Evolutionary conservation across 2,329 filamentous ascomycete species (phyloP).

Genomic region (Plectosphaerella plurivora): DNA sequence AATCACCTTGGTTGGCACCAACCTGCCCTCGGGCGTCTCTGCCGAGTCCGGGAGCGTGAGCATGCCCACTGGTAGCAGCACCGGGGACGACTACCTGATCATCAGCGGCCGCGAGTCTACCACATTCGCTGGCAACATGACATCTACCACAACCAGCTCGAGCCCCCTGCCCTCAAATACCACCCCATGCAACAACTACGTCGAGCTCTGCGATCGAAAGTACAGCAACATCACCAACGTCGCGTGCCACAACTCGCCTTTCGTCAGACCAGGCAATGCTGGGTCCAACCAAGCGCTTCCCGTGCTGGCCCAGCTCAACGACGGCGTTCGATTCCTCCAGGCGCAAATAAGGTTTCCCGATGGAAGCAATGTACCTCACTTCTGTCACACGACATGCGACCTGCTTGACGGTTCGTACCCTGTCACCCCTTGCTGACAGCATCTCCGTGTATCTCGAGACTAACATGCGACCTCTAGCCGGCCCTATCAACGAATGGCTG

Average conservation of each 20-base stretch:
- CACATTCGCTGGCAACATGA: constrained; percentile 31
- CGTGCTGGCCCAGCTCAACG: constrained; percentile 70
- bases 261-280: constrained; percentile 64
- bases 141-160: constrained; percentile 36
- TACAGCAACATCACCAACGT: constrained; percentile 82
- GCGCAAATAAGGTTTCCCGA: constrained; percentile 57
- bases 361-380: constrained; percentile 54
- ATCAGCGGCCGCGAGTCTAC: constrained; percentile 42
- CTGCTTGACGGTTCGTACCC: constrained; percentile 55
- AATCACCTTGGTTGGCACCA: constrained; percentile 31
- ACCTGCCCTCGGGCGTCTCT: neutral
- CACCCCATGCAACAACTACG: constrained; percentile 72
- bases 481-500: constrained; percentile 72
- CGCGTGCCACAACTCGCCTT: constrained; percentile 77
- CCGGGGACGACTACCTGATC: constrained; percentile 28
- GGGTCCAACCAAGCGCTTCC: constrained; percentile 70
- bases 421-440: neutral
- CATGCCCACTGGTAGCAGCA: constrained; percentile 16
- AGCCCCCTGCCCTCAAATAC: constrained; percentile 59
- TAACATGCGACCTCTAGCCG: constrained; percentile 36
- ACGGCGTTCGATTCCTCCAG: constrained; percentile 65
- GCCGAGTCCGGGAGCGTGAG: no score
- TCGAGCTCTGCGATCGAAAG: constrained; percentile 70
- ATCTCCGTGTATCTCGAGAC: neutral
- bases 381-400: constrained; percentile 82